These are phyloP conservation scores for Monilinia fructicola DNA, from an alignment of 2,329 filamentous ascomycete species.

Conservation along the genomic window DNA sequence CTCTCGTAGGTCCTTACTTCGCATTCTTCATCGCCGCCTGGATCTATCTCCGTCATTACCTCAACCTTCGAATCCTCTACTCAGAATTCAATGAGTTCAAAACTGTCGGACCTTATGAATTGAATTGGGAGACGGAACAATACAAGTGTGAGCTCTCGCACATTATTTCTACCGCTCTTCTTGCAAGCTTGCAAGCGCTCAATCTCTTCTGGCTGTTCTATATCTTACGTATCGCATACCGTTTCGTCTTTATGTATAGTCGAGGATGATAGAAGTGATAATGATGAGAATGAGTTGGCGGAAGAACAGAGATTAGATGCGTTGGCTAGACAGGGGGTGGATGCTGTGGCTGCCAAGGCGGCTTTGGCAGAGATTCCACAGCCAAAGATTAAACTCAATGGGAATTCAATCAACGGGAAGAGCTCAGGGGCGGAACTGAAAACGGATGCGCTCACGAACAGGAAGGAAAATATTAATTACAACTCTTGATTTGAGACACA, in stretches of 20 bases:
- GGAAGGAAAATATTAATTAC: slow-evolving; percentile 23
- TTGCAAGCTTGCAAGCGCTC: slow-evolving; percentile 67
- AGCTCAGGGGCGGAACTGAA: slow-evolving; percentile 16
- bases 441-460: slow-evolving; percentile 26
- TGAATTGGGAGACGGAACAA: slow-evolving; percentile 73
- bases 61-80: slow-evolving; percentile 74
- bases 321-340: slow-evolving; percentile 7
- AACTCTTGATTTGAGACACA: not conserved
- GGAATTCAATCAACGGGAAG: slow-evolving; percentile 24
- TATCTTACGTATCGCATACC: slow-evolving; percentile 71
- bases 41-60: slow-evolving; percentile 85
- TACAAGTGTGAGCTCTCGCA: slow-evolving; percentile 74
- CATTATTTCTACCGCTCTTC: slow-evolving; percentile 64
- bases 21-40: slow-evolving; percentile 77
- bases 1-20: slow-evolving; percentile 79
- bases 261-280: slow-evolving; percentile 71
- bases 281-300: slow-evolving; percentile 50
- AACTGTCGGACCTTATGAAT: slow-evolving; percentile 69
- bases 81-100: slow-evolving; percentile 73
- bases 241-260: slow-evolving; percentile 61
- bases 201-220: slow-evolving; percentile 81
- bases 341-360: slow-evolving; percentile 16
- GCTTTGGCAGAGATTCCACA: not conserved
- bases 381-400: slow-evolving; percentile 24
- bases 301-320: slow-evolving; percentile 28